These are phyloP conservation scores for Leccinum disarticulatum DNA, from an alignment of 768 basidiomycete species.

Conservation along the genomic window DNA sequence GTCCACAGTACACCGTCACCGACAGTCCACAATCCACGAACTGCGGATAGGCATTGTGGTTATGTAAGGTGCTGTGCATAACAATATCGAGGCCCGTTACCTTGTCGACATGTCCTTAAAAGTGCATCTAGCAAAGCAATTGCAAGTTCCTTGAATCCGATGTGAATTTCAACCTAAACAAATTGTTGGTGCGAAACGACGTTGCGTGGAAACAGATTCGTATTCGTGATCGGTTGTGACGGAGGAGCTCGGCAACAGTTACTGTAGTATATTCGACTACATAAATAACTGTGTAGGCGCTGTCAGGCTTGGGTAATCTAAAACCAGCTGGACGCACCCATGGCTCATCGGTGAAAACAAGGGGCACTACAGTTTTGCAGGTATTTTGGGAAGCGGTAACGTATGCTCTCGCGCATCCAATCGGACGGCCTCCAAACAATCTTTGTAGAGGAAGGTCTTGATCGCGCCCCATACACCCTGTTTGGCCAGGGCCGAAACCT, in stretches of 20 bases:
- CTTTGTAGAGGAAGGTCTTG: constrained; percentile 61
- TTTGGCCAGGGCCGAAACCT: constrained; percentile 49
- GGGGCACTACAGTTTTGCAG: constrained; percentile 20
- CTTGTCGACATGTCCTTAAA: constrained; percentile 16
- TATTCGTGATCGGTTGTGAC: constrained; percentile 12
- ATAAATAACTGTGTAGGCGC: neutral
- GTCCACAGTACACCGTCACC: neutral
- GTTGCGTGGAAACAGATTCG: constrained; percentile 19
- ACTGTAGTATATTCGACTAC: neutral
- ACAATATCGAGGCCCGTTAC: constrained; percentile 18
- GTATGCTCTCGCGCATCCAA: constrained; percentile 18
- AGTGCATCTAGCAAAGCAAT: constrained; percentile 6
- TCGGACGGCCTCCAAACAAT: constrained; percentile 45
- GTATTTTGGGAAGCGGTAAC: constrained; percentile 1
- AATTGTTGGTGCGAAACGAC: neutral
- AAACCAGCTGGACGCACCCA: constrained; percentile 7
- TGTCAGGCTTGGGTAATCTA: constrained; percentile 4
- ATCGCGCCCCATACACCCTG: constrained; percentile 72
- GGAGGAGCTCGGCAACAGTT: neutral
- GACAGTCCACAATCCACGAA: neutral
- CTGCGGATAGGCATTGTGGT: neutral
- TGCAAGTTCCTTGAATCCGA: neutral
- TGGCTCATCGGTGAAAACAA: neutral
- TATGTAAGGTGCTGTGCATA: constrained; percentile 16
- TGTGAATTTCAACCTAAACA: constrained; percentile 3